A percentile compares a stretch with the other conserved stretches of the same genome.
These are phyloP conservation scores for Proteromonas lacertae DNA, from an alignment of 352 stramenopile species.

Conservation along the genomic window DNA sequence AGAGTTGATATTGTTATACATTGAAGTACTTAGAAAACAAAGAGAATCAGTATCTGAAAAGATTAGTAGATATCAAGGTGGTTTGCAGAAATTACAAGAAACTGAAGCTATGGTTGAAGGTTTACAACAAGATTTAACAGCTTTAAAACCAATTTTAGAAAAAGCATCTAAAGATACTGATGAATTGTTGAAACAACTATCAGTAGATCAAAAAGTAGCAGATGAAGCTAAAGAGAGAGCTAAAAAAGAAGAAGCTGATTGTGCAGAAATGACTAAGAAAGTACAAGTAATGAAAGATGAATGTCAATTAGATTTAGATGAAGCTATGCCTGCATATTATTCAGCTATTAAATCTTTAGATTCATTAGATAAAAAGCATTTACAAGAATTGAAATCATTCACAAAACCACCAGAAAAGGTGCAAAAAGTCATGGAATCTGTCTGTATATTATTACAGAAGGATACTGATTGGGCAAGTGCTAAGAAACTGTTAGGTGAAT, in stretches of 20 bases:
- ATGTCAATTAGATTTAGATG: slow-evolving; percentile 48
- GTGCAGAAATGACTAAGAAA: slow-evolving; percentile 17
- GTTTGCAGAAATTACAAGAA: slow-evolving; percentile 56
- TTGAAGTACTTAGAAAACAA: slow-evolving; percentile 45
- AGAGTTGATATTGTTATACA: slow-evolving; percentile 64
- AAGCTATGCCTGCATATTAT: slow-evolving; percentile 57
- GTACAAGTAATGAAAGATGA: slow-evolving; percentile 66
- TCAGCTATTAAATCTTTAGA: slow-evolving; percentile 46
- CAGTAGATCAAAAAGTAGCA: slow-evolving; percentile 45
- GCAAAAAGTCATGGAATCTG: slow-evolving; percentile 51
- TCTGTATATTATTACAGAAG: slow-evolving; percentile 38
- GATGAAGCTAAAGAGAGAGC: slow-evolving; percentile 56
- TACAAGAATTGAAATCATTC: slow-evolving; percentile 9
- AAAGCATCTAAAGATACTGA: slow-evolving; percentile 48
- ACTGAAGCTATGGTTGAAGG: slow-evolving; percentile 59
- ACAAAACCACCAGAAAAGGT: slow-evolving; percentile 15
- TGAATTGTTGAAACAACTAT: slow-evolving; percentile 33
- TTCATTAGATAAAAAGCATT: slow-evolving; percentile 26
- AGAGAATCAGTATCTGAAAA: slow-evolving; percentile 34
- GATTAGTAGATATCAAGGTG: slow-evolving; percentile 21
- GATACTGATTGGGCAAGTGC: slow-evolving; percentile 59
- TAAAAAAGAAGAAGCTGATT: slow-evolving; percentile 41
- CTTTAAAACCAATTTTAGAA: slow-evolving; percentile 47
- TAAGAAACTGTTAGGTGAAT: slow-evolving; percentile 50
- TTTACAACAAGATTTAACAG: slow-evolving; percentile 44